Evolutionary conservation across 345 rosid genomes (phyloP).

Genomic region (Crucihimalaya himalaica): DNA sequence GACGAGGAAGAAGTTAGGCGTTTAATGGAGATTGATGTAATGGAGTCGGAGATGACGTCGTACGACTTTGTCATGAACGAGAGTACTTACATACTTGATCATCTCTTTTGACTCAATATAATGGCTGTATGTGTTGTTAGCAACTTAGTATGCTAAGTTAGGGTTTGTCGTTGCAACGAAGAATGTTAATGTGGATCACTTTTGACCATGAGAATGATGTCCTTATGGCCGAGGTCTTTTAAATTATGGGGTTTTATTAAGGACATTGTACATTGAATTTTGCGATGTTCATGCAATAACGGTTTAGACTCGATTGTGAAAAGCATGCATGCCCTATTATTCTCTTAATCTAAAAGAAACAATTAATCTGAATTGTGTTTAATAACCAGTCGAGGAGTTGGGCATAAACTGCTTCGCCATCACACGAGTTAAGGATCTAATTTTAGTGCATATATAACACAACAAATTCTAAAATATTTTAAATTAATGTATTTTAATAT

Average conservation of each 20-base stretch:
- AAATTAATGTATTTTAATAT: too few relatives aligned
- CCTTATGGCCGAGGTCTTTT: neutral
- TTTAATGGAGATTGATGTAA: constrained; percentile 6
- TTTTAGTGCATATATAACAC: too few relatives aligned
- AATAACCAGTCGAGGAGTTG: too few relatives aligned
- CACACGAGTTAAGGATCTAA: too few relatives aligned
- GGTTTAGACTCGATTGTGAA: neutral
- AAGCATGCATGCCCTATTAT: neutral
- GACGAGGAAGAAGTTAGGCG: constrained; percentile 16
- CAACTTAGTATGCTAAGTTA: neutral
- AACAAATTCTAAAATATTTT: too few relatives aligned
- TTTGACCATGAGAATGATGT: neutral
- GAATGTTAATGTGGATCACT: constrained; percentile 7
- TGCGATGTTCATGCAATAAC: neutral
- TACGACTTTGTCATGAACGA: constrained; percentile 17
- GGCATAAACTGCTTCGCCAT: too few relatives aligned
- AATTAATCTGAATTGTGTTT: too few relatives aligned
- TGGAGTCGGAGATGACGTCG: constrained; percentile 16
- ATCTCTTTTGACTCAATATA: constrained; percentile 15
- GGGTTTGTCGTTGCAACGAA: neutral
- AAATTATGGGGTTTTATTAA: neutral
- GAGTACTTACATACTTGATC: constrained; percentile 12
- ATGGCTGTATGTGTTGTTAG: constrained; percentile 3
- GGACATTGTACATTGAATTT: neutral
- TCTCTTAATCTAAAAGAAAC: neutral